These are phyloP conservation scores for Nakaseomyces glabratus DNA, from an alignment of 1,139 yeast species.

Conservation along the genomic window DNA sequence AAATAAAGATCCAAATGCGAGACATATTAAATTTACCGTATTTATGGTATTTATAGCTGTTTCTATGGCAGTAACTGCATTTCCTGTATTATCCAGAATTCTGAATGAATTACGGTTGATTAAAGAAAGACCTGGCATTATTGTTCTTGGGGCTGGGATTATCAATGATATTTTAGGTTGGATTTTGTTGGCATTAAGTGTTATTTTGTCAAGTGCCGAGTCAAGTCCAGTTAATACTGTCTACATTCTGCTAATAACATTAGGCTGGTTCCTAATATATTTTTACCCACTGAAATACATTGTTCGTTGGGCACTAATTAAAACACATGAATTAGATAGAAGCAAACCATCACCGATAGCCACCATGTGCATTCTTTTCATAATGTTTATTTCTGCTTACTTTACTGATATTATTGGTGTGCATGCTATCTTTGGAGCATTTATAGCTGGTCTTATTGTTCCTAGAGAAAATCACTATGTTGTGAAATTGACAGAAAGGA, in stretches of 20 bases:
- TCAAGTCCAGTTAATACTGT: conserved; percentile 54
- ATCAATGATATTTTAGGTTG: conserved; percentile 75
- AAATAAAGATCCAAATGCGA: conserved; percentile 28
- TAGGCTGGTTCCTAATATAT: conserved; percentile 59
- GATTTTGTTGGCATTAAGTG: conserved; percentile 66
- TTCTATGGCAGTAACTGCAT: conserved; percentile 74
- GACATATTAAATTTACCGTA: conserved; percentile 50
- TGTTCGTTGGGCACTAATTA: conserved; percentile 41
- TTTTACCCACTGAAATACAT: conserved; percentile 37
- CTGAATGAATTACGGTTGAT: conserved; percentile 61
- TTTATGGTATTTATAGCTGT: conserved; percentile 71
- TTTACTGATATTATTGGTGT: conserved; percentile 76
- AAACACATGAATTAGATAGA: conserved; percentile 34
- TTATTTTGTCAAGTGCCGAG: conserved; percentile 66
- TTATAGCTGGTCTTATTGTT: conserved; percentile 65
- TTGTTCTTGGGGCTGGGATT: conserved; percentile 73
- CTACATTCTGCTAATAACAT: conserved; percentile 53
- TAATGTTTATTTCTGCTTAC: conserved; percentile 59
- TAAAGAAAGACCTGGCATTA: conserved; percentile 67
- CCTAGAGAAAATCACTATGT: conserved; percentile 73
- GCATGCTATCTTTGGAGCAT: conserved; percentile 76
- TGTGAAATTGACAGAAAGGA: conserved; percentile 55
- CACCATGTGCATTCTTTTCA: conserved; percentile 45
- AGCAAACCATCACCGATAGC: conserved; percentile 60
- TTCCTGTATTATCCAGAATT: conserved; percentile 74